Conservation (phyloP, 2,329 filamentous ascomycete genomes). For the Xylaria multiplex region DNA sequence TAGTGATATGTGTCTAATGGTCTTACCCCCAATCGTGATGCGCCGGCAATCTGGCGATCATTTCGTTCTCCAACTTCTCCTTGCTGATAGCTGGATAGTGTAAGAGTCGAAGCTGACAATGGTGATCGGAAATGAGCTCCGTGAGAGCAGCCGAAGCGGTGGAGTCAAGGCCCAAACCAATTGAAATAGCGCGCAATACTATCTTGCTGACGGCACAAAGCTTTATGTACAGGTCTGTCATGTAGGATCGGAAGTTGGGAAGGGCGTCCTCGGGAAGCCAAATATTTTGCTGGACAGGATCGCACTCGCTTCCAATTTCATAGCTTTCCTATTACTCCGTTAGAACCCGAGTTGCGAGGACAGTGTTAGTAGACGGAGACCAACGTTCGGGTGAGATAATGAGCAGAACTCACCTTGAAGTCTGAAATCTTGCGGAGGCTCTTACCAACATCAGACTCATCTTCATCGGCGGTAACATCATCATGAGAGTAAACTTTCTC, state of each 20-base stretch:
- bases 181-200: conserved; percentile 34
- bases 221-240: conserved; percentile 48
- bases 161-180: conserved; percentile 30
- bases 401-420: conserved; percentile 36
- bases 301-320: conserved; percentile 57
- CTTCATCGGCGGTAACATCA: conserved; percentile 22
- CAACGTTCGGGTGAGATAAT: too few relatives aligned
- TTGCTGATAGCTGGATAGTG: conserved; percentile 41
- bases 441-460: conserved; percentile 17
- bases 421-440: conserved; percentile 38
- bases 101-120: conserved; percentile 40
- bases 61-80: conserved; percentile 35
- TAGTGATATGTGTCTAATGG: conserved; percentile 2
- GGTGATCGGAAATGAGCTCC: conserved; percentile 30
- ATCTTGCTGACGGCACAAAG: conserved; percentile 29
- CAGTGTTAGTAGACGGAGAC: too few relatives aligned
- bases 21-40: conserved; percentile 63
- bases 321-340: conserved; percentile 49
- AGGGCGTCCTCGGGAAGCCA: conserved; percentile 59
- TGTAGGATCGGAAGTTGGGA: conserved; percentile 55
- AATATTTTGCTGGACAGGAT: conserved; percentile 56
- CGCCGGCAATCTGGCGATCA: conserved; percentile 52
- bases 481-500: conserved; percentile 41
- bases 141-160: conserved; percentile 20
- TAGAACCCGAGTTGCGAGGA: not conserved